phyloP scores from a whole-genome alignment of 2,329 filamentous ascomycete genomes.

The Alternaria conjuncta region DNA sequence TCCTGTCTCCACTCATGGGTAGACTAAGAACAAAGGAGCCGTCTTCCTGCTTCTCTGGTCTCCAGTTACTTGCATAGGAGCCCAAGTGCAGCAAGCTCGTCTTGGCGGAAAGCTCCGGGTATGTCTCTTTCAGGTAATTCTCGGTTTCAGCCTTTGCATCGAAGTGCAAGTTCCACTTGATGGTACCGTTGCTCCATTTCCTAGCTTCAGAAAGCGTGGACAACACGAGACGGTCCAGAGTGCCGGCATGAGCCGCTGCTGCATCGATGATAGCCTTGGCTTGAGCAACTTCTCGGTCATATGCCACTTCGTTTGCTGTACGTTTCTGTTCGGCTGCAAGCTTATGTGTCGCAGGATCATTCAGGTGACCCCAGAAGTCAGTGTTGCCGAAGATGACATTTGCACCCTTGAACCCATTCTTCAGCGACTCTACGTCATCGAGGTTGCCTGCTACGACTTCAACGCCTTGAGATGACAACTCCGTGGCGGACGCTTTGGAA shows the following conservation, averaged over 20 bases:
- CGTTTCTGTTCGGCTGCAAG: constrained; percentile 31
- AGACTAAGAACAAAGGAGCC: constrained; percentile 25
- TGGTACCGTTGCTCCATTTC: constrained; percentile 42
- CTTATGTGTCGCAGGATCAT: constrained; percentile 3
- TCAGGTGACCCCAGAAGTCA: constrained; percentile 46
- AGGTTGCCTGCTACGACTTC: constrained; percentile 24
- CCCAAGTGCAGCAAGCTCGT: constrained; percentile 37
- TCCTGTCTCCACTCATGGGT: constrained; percentile 25
- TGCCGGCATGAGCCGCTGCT: constrained; percentile 40
- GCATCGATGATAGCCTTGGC: constrained; percentile 52
- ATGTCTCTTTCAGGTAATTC: constrained; percentile 45
- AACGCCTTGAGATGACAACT: constrained; percentile 28
- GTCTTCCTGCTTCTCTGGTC: constrained; percentile 28
- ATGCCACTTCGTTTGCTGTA: constrained; percentile 40
- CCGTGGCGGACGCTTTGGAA: constrained; percentile 42
- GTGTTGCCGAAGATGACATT: constrained; percentile 49
- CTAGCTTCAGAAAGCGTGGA: constrained; percentile 49
- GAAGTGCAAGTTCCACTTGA: constrained; percentile 49
- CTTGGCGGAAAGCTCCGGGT: constrained; percentile 33
- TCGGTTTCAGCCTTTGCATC: constrained; percentile 52
- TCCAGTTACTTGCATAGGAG: constrained; percentile 33
- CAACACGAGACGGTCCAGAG: constrained; percentile 54
- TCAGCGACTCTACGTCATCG: constrained; percentile 20
- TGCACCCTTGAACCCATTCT: constrained; percentile 21
- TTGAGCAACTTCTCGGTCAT: constrained; percentile 46